These are phyloP conservation scores for Spongiforma sp. DNA, from an alignment of 1,284 basidiomycete species.

Conservation along the genomic window DNA sequence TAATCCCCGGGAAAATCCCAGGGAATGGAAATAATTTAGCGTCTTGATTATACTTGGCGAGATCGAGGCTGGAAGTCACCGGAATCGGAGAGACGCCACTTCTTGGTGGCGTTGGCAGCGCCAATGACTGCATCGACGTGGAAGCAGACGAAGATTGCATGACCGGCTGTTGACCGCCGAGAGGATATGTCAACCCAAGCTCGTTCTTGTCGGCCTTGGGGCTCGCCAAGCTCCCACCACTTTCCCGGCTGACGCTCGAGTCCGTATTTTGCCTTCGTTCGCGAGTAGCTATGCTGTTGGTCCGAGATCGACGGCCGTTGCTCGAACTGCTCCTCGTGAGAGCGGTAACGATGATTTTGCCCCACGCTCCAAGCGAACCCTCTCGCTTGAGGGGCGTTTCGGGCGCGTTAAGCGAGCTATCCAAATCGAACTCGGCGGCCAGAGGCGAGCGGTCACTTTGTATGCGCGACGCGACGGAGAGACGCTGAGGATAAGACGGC, in stretches of 20 bases:
- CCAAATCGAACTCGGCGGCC: slow-evolving; percentile 59
- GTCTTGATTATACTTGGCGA: slow-evolving; percentile 64
- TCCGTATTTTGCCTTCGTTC: slow-evolving; percentile 70
- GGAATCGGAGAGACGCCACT: slow-evolving; percentile 73
- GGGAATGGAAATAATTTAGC: slow-evolving; percentile 91
- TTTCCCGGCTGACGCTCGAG: slow-evolving; percentile 76
- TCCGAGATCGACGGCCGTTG: slow-evolving; percentile 73
- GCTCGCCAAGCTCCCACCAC: slow-evolving; percentile 69
- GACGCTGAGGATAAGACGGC: slow-evolving; percentile 55
- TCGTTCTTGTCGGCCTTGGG: slow-evolving; percentile 61
- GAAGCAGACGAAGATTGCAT: slow-evolving; percentile 71
- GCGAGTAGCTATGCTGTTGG: slow-evolving; percentile 72
- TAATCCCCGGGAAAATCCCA: slow-evolving; percentile 88
- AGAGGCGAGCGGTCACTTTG: slow-evolving; percentile 61
- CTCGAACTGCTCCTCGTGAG: slow-evolving; percentile 62
- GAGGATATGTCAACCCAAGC: slow-evolving; percentile 44
- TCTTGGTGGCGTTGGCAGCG: slow-evolving; percentile 55
- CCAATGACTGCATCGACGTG: slow-evolving; percentile 63
- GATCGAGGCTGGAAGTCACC: slow-evolving; percentile 63
- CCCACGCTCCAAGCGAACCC: slow-evolving; percentile 67
- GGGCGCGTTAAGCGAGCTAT: slow-evolving; percentile 52
- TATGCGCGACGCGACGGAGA: slow-evolving; percentile 64
- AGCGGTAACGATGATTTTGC: slow-evolving; percentile 46
- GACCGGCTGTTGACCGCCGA: slow-evolving; percentile 47
- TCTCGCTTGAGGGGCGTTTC: slow-evolving; percentile 61